Evolutionary conservation across 1,284 basidiomycete genomes (phyloP), one percentile per base, ranked within the genome.

Genomic region (Rhodotorula sp.): DNA sequence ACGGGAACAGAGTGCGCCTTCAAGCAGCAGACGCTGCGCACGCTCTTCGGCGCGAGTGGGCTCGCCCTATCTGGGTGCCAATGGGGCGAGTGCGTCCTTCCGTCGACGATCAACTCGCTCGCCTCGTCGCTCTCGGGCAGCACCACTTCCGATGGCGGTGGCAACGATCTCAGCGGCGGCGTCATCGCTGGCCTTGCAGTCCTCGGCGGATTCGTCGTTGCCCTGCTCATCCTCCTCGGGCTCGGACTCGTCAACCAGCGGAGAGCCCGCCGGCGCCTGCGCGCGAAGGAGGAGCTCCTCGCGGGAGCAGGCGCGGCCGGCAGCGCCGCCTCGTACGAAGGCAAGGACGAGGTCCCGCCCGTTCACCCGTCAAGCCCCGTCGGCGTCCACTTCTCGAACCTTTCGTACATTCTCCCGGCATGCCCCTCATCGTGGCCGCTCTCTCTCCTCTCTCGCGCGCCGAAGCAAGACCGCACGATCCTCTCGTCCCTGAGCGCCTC

Each of bases 181-280:
- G 92, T 95, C 23, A 92, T 95, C 70, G 92, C 90, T 48, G 93
- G 93, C 21, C 82, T 96, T 25, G 91, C 88, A 0, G 90, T 93
- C 44, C 88, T 96, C 5, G 89, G 91, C 23, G 85, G 82, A 0
- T 79, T 95, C 53, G 66, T 90, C n/a, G 80, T 86, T 1, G 76
- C 88, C 2, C 86, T 88, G 0, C 79, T 93, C 9, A 80, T 82
- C 0, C 81, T 89, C 44, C 78, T 93, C 13, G 65, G 85, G 3
- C 84, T 88, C 77, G 93, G 91, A 0, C 85, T 86, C 75, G 70
- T 86, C 50, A 80, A 79, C 10, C 91, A 91, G 78, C 84, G 85
- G 48, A 84, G 84, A 52, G 92, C 91, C 17, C 84, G 86, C 50
- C 84, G 84, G 52, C 90, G 81, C 56, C 81, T 81, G 23, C 82